Conservation (phyloP, 2,329 filamentous ascomycete species). For the Thyridium curvatum region DNA sequence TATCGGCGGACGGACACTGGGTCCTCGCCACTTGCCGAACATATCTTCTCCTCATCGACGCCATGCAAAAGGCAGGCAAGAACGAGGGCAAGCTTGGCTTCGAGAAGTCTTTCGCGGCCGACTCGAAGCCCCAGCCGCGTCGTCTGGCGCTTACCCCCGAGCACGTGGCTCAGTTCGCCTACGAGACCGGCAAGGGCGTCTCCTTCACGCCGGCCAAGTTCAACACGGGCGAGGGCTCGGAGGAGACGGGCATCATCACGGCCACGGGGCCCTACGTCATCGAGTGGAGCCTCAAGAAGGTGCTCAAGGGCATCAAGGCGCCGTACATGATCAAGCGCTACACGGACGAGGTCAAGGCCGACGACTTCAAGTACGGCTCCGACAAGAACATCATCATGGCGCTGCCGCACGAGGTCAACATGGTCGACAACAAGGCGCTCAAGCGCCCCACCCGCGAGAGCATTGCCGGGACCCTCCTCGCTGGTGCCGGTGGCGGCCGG, state of each 20-base stretch:
- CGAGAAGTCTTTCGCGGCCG: constrained; percentile 86
- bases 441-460: constrained; percentile 89
- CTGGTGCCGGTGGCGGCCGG: constrained; percentile 32
- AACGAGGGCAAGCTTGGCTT: constrained; percentile 98
- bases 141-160: constrained; percentile 83
- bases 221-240: constrained; percentile 75
- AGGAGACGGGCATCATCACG: constrained; percentile 93
- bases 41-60: constrained; percentile 89
- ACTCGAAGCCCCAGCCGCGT: constrained; percentile 87
- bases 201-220: constrained; percentile 89
- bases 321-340: constrained; percentile 97
- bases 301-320: constrained; percentile 72
- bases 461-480: constrained; percentile 58
- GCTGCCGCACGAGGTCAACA: constrained; percentile 94
- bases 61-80: constrained; percentile 85
- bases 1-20: constrained; percentile 94
- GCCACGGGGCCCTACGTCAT: constrained; percentile 95
- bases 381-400: constrained; percentile 99
- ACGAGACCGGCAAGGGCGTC: constrained; percentile 84
- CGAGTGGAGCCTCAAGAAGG: constrained; percentile 92
- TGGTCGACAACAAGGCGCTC: constrained; percentile 82
- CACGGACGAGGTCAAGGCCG: constrained; percentile 89
- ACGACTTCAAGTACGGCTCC: constrained; percentile 95
- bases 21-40: constrained; percentile 90
- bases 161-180: constrained; percentile 94